phyloP scores from a whole-genome alignment of 176 grass and related monocot genomes.

The Rhynchospora pubera region DNA sequence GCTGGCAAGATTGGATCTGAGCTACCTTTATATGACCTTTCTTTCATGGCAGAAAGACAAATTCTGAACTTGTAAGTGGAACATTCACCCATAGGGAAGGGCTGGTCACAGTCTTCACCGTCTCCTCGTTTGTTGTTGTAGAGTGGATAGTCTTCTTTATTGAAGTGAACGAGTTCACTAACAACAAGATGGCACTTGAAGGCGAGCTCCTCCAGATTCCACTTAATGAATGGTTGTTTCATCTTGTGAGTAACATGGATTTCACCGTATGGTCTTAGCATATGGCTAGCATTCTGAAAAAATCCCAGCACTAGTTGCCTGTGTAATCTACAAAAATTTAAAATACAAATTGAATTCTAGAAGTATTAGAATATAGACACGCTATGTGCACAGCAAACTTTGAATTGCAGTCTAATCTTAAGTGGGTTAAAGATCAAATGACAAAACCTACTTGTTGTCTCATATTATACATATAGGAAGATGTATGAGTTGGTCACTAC shows the following conservation, averaged over 20 bases:
- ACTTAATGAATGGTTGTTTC: slow-evolving; percentile 14
- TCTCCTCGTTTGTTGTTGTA: slow-evolving; percentile 65
- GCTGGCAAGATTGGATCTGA: too few species aligned
- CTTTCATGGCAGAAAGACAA: too few species aligned
- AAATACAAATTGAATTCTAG: neutral
- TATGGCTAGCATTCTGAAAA: slow-evolving; percentile 26
- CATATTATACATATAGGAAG: too few species aligned
- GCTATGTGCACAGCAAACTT: too few species aligned
- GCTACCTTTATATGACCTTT: too few species aligned
- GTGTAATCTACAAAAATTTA: slow-evolving; percentile 33
- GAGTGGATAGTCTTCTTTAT: slow-evolving; percentile 41
- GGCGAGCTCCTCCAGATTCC: slow-evolving; percentile 40
- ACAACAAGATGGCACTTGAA: slow-evolving; percentile 21
- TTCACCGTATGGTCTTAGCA: slow-evolving; percentile 44
- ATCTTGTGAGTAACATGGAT: slow-evolving; percentile 54
- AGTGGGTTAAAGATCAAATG: too few species aligned
- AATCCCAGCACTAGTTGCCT: slow-evolving; percentile 22
- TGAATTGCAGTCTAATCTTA: too few species aligned
- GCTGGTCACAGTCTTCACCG: slow-evolving; percentile 23
- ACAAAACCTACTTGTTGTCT: too few species aligned
- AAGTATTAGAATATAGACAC: too few species aligned
- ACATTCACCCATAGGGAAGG: slow-evolving; percentile 33
- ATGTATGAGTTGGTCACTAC: too few species aligned
- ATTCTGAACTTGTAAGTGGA: slow-evolving; percentile 45
- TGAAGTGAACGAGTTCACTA: slow-evolving; percentile 13